Evolutionary conservation across 202 grass and related monocot genomes (phyloP).

Genomic region (Elaeis oleifera): DNA sequence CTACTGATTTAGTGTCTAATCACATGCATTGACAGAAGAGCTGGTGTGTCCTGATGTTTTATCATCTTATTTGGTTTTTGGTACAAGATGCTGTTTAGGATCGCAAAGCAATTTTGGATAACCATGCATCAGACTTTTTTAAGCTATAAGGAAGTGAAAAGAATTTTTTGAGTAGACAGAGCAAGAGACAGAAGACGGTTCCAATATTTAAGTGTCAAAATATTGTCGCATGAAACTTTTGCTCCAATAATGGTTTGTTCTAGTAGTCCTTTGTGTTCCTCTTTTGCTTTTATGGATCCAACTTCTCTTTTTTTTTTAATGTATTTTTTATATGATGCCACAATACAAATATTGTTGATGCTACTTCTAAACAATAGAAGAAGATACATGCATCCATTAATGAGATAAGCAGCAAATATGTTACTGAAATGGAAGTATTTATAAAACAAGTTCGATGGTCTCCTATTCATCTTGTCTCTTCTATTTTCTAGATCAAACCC

Average conservation of each 20-base stretch:
- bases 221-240: slow-evolving; percentile 76
- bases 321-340: not conserved
- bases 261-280: too few relatives aligned
- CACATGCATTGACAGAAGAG: slow-evolving; percentile 71
- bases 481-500: not conserved
- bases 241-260: slow-evolving; percentile 60
- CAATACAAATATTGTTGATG: slow-evolving; percentile 60
- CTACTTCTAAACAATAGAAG: too few relatives aligned
- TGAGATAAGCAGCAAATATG: slow-evolving; percentile 63
- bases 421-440: slow-evolving; percentile 63
- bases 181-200: slow-evolving; percentile 50
- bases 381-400: slow-evolving; percentile 40
- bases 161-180: slow-evolving; percentile 63
- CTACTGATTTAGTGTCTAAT: too few relatives aligned
- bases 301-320: too few relatives aligned
- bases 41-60: slow-evolving; percentile 34
- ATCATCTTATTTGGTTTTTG: not conserved
- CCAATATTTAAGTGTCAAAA: slow-evolving; percentile 62
- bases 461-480: slow-evolving; percentile 8
- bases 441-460: slow-evolving; percentile 35
- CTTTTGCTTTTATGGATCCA: too few relatives aligned
- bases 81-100: slow-evolving; percentile 41
- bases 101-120: slow-evolving; percentile 61
- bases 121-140: slow-evolving; percentile 26
- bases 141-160: slow-evolving; percentile 86